Conservation (phyloP, 768 basidiomycete species). For the Mycena leptocephala region DNA sequence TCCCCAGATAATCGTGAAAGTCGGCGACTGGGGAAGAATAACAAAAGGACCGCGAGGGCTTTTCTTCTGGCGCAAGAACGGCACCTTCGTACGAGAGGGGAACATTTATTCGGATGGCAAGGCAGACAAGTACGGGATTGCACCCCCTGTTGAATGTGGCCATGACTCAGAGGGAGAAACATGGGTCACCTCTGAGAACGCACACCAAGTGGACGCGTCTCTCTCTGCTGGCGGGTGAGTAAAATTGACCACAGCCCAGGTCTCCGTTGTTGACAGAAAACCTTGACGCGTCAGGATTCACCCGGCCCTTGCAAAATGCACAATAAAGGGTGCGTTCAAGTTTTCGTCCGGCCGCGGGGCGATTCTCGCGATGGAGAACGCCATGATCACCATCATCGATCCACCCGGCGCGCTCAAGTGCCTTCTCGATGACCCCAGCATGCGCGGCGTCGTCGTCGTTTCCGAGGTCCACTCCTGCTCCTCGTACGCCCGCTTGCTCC, state of each 20-base stretch:
- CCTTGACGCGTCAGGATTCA: background rate
- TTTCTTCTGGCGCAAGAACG: too few species aligned
- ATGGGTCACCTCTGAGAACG: conserved; percentile 48
- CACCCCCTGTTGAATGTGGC: conserved; percentile 40
- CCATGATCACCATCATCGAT: conserved; percentile 43
- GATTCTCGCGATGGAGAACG: conserved; percentile 43
- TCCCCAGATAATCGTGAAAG: too few species aligned
- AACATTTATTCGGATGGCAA: background rate
- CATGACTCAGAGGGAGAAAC: conserved; percentile 38
- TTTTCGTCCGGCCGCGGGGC: background rate
- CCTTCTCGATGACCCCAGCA: conserved; percentile 43
- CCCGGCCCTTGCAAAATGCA: background rate
- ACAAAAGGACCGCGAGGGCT: too few species aligned
- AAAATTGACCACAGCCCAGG: background rate
- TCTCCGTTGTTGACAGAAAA: background rate
- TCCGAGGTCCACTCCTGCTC: conserved; percentile 52
- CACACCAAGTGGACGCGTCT: conserved; percentile 37
- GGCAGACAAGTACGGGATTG: background rate
- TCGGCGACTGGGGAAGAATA: too few species aligned
- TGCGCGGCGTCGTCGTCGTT: conserved; percentile 47
- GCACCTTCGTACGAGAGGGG: too few species aligned
- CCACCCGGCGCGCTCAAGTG: conserved; percentile 44
- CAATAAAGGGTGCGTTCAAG: background rate
- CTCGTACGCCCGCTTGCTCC: conserved; percentile 50
- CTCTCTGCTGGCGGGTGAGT: conserved; percentile 14